Percentiles rank a stretch among this genome's conserved stretches.
phyloP scores from a whole-genome alignment of 2,329 filamentous ascomycete genomes.

The Colletotrichum sojae region DNA sequence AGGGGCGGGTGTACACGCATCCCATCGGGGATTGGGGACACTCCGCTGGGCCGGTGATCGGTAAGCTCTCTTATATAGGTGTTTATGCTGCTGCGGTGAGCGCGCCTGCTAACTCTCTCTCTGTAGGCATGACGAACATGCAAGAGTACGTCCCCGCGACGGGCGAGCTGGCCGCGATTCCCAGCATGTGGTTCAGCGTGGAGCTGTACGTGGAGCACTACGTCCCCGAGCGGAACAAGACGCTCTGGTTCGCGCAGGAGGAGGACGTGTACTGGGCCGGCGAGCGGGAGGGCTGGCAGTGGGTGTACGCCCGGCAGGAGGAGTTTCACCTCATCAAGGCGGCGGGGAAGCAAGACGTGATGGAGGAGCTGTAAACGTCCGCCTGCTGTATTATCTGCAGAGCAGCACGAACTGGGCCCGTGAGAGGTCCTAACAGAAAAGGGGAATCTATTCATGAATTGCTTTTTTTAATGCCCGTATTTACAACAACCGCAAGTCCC shows the following conservation, averaged over 20 bases:
- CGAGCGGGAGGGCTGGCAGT: conserved; percentile 57
- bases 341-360: conserved; percentile 3
- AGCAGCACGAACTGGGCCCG: not conserved
- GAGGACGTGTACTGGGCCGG: conserved; percentile 65
- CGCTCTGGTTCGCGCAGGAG: conserved; percentile 62
- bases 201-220: conserved; percentile 64
- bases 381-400: not conserved
- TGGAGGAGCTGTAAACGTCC: conserved; percentile 24
- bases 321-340: conserved; percentile 56
- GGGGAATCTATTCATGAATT: conserved; percentile 32
- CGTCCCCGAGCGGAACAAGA: conserved; percentile 60
- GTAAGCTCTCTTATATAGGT: conserved; percentile 52
- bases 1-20: conserved; percentile 64
- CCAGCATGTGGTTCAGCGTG: conserved; percentile 64
- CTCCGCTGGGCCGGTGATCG: conserved; percentile 62
- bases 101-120: not conserved
- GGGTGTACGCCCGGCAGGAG: conserved; percentile 64
- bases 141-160: conserved; percentile 62
- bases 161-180: conserved; percentile 61
- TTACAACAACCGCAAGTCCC: conserved; percentile 25
- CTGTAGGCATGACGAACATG: conserved; percentile 63
- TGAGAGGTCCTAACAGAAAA: conserved; percentile 4
- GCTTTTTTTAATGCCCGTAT: conserved; percentile 37
- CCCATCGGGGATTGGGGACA: conserved; percentile 67
- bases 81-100: not conserved